Conservation (phyloP, 2,329 filamentous ascomycete genomes). For the Fusarium sp. region DNA sequence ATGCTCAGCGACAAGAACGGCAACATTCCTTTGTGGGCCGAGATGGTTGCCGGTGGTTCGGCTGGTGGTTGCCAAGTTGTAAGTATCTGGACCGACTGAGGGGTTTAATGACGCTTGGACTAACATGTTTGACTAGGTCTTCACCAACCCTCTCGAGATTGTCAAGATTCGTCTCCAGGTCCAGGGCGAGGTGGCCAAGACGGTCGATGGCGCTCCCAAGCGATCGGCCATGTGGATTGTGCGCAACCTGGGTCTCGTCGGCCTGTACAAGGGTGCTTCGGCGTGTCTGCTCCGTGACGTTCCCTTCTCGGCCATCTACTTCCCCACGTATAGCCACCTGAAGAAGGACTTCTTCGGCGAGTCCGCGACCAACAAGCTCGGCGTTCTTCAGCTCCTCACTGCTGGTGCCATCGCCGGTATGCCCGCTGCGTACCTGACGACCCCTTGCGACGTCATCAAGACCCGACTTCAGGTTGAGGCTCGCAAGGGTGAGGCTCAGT, state of each 20-base stretch:
- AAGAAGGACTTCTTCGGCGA: constrained; percentile 97
- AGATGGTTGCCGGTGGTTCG: constrained; percentile 89
- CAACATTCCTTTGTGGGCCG: constrained; percentile 78
- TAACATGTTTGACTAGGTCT: constrained; percentile 72
- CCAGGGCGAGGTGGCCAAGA: constrained; percentile 95
- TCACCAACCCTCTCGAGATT: constrained; percentile 98
- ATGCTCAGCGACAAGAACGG: constrained; percentile 83
- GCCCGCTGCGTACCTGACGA: constrained; percentile 94
- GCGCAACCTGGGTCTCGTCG: constrained; percentile 91
- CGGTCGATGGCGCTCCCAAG: constrained; percentile 83
- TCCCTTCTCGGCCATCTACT: constrained; percentile 98
- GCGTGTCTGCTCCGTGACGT: constrained; percentile 96
- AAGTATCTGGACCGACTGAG: constrained; percentile 60
- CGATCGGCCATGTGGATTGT: constrained; percentile 99
- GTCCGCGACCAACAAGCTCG: constrained; percentile 87
- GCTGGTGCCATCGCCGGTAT: constrained; percentile 96
- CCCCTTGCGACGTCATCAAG: constrained; percentile 99
- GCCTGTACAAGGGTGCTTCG: constrained; percentile 96
- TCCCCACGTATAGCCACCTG: constrained; percentile 95
- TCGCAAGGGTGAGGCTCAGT: constrained; percentile 91
- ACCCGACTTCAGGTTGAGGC: constrained; percentile 97
- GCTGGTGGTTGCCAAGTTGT: constrained; percentile 97
- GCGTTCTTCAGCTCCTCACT: constrained; percentile 90
- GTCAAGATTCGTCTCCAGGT: constrained; percentile 99
- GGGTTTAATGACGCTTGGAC: neutral